Evolutionary conservation across 768 basidiomycete species (phyloP), one percentile per base, ranked within the genome.

Genomic region (Austroboletus eburneus): DNA sequence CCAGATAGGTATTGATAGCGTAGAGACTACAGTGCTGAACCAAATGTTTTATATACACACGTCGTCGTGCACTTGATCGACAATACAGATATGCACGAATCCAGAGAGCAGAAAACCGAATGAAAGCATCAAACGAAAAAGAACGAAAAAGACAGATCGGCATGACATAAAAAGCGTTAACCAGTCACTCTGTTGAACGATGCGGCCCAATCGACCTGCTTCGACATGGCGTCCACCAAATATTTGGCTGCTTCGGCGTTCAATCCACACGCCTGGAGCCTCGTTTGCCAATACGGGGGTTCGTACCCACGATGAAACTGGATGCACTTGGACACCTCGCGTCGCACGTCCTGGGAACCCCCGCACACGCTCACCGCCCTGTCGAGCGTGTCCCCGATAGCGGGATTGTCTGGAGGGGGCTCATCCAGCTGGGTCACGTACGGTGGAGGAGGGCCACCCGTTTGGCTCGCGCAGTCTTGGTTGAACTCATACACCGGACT

Each of bases 161-260:
- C n/a, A n/a, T n/a, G n/a, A 14, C 5, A 33, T 13, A 4, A 16
- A 33, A 5, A 12, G 24, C 14, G 18, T 18, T 6, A 20, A 59
- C 50, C 50, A 29, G 16, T 13, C 10, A 21, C 21, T 25, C 29
- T 54, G 13, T 40, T 37, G 5, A 40, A 38, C 0, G 52, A 34
- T 10, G 46, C 10, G 1, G 40, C 14, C 58, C 56, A 59, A 8
- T 67, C 54, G 3, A 56, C 52, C 13, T 65, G 51, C 14, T 45
- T 49, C 30, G 48, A 58, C 63, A 65, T 67, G 44, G 57, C 64
- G 18, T 56, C 50, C 22, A 67, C 46, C 41, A 65, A 39, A 20
- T 47, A 46, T 16, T 38, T 49, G 6, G 50, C 50, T 3, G 52
- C 51, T 10, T 53, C 53, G 3, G 39, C 22, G 20, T 49, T 51